Evolutionary conservation across 169 alveolate species (phyloP), one percentile per base, ranked within the genome.

Genomic region (Plasmodium relictum): DNA sequence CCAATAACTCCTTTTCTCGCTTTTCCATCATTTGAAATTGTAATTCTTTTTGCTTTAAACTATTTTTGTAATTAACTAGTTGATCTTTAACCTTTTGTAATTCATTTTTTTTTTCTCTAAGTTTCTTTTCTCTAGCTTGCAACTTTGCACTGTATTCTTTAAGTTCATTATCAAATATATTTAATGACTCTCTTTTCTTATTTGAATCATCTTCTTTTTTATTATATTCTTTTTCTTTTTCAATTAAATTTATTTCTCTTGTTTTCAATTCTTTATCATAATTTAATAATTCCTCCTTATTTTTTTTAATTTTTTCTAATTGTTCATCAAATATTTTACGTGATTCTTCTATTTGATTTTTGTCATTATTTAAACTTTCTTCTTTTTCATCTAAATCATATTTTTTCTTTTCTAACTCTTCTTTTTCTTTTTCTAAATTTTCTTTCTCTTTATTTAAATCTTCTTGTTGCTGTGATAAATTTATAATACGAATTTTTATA

Each of bases 251-350:
- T n/a, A 65, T 80, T 56, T 80, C 90, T 48, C 54, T 80, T 18
- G 59, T 65, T 54, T 68, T 80, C 22, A 80, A 80, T 59, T 80
- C 76, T 59, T 69, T 80, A 26, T 80, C 90, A 68, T 80, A 80
- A 37, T 48, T 68, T 22, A 80, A 9, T 61, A 80, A 59, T 52
- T 80, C 90, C 68, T 80, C 90, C n/a, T 80, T 80, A 26, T 80
- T 80, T 45, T 68, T 80, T 80, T 80, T 80, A 12, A 80, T 80
- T 69, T 80, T 80, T 18, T 80, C 90, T 41, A 80, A 68, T 54
- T 80, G 90, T 31, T 80, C 83, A 26, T 80, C 90, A 45, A 80
- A 80, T 66, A 80, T 54, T 80, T 80, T 80, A 50, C 90, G 83
- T 14, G 90, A 80, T 61, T 80, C 73, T 42, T 80, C 90, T 6